Percentiles rank a stretch among this genome's conserved stretches.
These are phyloP conservation scores for Telopea speciosissima DNA, from an alignment of 177 flowering plant genomes.

Conservation along the genomic window DNA sequence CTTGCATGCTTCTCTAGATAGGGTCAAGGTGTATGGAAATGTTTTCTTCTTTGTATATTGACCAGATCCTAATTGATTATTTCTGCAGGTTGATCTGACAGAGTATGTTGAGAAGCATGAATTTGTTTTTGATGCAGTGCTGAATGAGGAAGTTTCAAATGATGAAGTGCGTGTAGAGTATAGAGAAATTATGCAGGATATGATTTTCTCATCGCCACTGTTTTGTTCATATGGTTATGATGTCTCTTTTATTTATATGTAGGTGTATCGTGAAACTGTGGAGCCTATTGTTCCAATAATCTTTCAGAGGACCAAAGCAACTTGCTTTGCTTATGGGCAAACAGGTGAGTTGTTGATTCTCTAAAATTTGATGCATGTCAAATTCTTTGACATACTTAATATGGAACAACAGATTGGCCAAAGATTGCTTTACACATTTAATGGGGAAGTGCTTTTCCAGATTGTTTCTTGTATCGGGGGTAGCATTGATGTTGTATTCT, in stretches of 20 bases:
- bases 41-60: background rate
- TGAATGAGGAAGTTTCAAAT: slow-evolving; percentile 83
- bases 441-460: background rate
- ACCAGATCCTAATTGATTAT: background rate
- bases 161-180: slow-evolving; percentile 59
- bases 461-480: background rate
- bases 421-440: background rate
- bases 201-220: too few relatives aligned
- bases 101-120: slow-evolving; percentile 90
- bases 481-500: background rate
- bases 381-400: background rate
- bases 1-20: background rate
- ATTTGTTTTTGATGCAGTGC: slow-evolving; percentile 91
- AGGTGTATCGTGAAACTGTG: slow-evolving; percentile 67
- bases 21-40: background rate
- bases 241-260: slow-evolving; percentile 6
- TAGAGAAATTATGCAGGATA: background rate
- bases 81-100: slow-evolving; percentile 80
- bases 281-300: slow-evolving; percentile 64
- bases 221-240: background rate
- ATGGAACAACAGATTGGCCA: background rate
- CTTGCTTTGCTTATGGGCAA: slow-evolving; percentile 82
- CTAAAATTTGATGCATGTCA: background rate
- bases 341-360: slow-evolving; percentile 40
- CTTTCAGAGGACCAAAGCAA: slow-evolving; percentile 67